Percentiles rank a stretch among this genome's conserved stretches.
Conservation (phyloP, 352 stramenopile species). For the Phytopythium sindhum region DNA sequence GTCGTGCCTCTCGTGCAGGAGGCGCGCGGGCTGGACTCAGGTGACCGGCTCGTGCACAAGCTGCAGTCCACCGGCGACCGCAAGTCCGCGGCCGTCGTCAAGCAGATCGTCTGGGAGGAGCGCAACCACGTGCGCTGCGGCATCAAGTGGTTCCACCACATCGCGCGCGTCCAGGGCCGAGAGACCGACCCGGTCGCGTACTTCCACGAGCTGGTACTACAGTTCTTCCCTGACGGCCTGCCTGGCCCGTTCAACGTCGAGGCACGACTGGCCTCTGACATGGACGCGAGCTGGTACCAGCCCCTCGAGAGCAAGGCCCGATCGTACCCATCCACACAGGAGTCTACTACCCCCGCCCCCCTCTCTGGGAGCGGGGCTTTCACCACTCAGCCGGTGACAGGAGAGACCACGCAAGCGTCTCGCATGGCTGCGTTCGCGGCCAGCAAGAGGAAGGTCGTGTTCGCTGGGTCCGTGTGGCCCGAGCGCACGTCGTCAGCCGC, state of each 20-base stretch:
- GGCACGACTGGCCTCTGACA: constrained; percentile 60
- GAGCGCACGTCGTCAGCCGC: constrained; percentile 87
- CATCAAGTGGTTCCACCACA: constrained; percentile 82
- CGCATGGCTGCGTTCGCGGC: constrained; percentile 44
- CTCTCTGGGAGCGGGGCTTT: not conserved
- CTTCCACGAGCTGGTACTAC: constrained; percentile 78
- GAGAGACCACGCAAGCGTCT: constrained; percentile 14
- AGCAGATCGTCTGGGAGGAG: constrained; percentile 80
- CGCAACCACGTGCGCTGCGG: constrained; percentile 68
- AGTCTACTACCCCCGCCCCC: not conserved
- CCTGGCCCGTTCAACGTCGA: constrained; percentile 78
- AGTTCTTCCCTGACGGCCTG: constrained; percentile 74
- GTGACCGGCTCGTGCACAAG: constrained; percentile 66
- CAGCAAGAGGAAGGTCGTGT: constrained; percentile 65
- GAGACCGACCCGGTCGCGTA: constrained; percentile 51
- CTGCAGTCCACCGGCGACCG: constrained; percentile 69
- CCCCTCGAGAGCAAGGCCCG: constrained; percentile 44
- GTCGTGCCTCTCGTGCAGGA: constrained; percentile 84
- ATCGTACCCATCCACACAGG: constrained; percentile 5
- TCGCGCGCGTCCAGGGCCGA: constrained; percentile 27
- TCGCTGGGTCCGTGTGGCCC: constrained; percentile 78
- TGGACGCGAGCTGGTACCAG: constrained; percentile 71
- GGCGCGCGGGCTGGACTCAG: constrained; percentile 72
- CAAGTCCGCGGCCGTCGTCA: constrained; percentile 57
- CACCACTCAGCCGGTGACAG: not conserved